phyloP scores from a whole-genome alignment of 495 filamentous ascomycete genomes.

The Talaromyces adpressus region DNA sequence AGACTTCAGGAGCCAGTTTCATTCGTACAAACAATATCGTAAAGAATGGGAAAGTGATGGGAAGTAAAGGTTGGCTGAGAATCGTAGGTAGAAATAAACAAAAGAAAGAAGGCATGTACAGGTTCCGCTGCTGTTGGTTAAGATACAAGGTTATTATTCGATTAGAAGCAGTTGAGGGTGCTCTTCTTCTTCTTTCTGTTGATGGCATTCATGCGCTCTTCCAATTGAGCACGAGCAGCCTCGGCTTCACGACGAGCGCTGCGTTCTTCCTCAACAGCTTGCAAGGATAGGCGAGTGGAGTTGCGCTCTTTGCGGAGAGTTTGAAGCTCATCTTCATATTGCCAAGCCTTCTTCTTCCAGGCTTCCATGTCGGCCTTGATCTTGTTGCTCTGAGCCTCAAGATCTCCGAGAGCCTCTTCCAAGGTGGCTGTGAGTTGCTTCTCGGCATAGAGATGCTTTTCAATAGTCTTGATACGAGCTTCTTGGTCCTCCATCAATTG shows the following conservation, averaged over 20 bases:
- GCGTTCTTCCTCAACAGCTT: slow-evolving; percentile 90
- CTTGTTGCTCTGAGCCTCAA: slow-evolving; percentile 80
- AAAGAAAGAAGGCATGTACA: background rate
- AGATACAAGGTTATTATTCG: background rate
- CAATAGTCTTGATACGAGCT: slow-evolving; percentile 86
- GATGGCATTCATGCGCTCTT: slow-evolving; percentile 90
- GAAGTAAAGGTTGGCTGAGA: background rate
- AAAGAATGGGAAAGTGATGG: background rate
- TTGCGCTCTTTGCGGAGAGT: slow-evolving; percentile 62
- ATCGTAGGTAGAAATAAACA: background rate
- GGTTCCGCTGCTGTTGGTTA: background rate
- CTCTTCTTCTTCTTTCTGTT: slow-evolving; percentile 92
- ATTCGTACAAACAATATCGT: slow-evolving; percentile 5
- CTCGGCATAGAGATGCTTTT: slow-evolving; percentile 93
- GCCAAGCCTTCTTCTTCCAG: slow-evolving; percentile 76
- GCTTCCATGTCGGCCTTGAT: slow-evolving; percentile 79
- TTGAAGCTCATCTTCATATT: slow-evolving; percentile 71
- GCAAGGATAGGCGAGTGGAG: slow-evolving; percentile 72
- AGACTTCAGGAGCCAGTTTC: slow-evolving; percentile 2
- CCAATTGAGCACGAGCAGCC: slow-evolving; percentile 75
- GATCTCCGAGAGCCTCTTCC: slow-evolving; percentile 90
- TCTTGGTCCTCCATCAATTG: slow-evolving; percentile 81
- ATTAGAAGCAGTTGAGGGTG: slow-evolving; percentile 91
- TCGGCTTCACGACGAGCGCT: slow-evolving; percentile 83
- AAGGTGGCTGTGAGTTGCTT: slow-evolving; percentile 92